Conservation (phyloP, 352 stramenopile genomes). For the Phytophthora uliginosa region DNA sequence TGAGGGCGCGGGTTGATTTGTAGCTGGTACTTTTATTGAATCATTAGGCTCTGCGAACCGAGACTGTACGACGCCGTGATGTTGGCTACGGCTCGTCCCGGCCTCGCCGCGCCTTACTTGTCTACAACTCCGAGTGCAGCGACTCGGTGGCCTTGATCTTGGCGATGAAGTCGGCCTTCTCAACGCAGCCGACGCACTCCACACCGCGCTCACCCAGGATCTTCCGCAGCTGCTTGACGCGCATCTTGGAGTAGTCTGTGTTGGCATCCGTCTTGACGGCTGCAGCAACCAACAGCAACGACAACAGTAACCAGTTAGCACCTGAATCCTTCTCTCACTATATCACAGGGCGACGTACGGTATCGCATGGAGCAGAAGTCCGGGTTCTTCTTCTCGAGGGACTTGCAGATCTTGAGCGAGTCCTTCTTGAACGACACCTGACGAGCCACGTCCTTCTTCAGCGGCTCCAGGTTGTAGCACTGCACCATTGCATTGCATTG, state of each 20-base stretch:
- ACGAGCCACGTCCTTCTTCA: conserved; percentile 95
- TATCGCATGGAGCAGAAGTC: conserved; percentile 96
- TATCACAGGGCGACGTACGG: conserved; percentile 67
- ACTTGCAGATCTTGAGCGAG: conserved; percentile 95
- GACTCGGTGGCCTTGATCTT: conserved; percentile 94
- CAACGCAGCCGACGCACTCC: conserved; percentile 94
- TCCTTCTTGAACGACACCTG: conserved; percentile 95
- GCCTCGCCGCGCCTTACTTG: conserved; percentile 7
- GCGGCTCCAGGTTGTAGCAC: conserved; percentile 96
- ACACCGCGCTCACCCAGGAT: conserved; percentile 95
- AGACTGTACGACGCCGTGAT: conserved; percentile 3
- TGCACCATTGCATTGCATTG: conserved; percentile 34
- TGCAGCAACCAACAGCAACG: conserved; percentile 32
- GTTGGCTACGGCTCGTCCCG: background rate
- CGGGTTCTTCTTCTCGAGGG: conserved; percentile 95
- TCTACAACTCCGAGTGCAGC: conserved; percentile 86
- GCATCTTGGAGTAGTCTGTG: conserved; percentile 96
- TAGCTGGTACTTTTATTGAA: conserved; percentile 38
- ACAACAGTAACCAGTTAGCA: conserved; percentile 6
- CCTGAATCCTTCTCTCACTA: background rate
- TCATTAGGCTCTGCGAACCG: conserved; percentile 24
- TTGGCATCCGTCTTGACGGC: conserved; percentile 95
- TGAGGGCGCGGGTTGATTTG: background rate
- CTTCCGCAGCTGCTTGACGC: conserved; percentile 96
- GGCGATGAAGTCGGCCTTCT: conserved; percentile 97